phyloP scores from a whole-genome alignment of 768 basidiomycete species.

The Suillus plorans region DNA sequence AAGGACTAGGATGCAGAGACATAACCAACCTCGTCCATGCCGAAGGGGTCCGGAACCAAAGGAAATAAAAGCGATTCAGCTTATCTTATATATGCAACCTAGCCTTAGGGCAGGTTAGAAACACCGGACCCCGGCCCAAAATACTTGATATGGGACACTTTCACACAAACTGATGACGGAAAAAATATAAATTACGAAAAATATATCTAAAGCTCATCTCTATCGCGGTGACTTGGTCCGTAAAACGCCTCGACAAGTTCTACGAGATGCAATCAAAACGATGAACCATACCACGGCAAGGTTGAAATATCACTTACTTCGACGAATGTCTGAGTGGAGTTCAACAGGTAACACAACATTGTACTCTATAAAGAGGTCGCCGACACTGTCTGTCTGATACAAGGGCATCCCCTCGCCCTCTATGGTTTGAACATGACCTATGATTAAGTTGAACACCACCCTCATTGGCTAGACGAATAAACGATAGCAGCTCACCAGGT shows the following conservation, averaged over 20 bases:
- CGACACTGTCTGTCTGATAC: constrained; percentile 56
- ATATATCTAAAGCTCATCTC: constrained; percentile 39
- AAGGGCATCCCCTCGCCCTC: constrained; percentile 89
- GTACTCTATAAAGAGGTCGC: constrained; percentile 92
- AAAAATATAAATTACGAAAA: background rate
- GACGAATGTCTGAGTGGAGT: constrained; percentile 63
- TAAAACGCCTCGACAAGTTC: constrained; percentile 59
- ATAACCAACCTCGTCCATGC: constrained; percentile 10
- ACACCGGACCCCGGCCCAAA: constrained; percentile 14
- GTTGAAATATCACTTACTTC: constrained; percentile 56
- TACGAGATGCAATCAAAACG: constrained; percentile 25
- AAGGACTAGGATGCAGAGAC: background rate
- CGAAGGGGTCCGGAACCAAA: constrained; percentile 33
- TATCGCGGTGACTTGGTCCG: constrained; percentile 27
- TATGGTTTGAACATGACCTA: constrained; percentile 83
- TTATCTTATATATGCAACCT: constrained; percentile 15
- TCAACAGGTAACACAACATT: constrained; percentile 84
- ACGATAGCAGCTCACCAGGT: constrained; percentile 55
- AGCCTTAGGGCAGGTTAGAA: constrained; percentile 32
- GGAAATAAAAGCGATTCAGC: background rate
- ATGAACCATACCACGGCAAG: background rate
- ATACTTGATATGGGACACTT: background rate
- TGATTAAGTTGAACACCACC: background rate
- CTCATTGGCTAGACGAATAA: background rate
- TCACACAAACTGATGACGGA: background rate